Evolutionary conservation across 768 basidiomycete genomes (phyloP).

Genomic region (Amanita rimosa): DNA sequence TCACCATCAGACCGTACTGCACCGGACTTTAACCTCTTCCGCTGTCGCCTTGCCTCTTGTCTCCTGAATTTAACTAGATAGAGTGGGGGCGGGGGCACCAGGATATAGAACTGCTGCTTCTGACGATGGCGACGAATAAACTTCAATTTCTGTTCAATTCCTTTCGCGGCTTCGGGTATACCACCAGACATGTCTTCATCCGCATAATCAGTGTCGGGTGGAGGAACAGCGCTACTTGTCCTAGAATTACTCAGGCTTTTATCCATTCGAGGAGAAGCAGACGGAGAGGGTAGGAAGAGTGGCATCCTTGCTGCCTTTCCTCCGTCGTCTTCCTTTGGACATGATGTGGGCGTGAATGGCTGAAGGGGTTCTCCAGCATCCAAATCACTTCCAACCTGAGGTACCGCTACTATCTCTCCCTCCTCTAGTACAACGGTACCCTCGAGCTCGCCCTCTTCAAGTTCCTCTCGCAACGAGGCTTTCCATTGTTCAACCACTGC

Average conservation of each 20-base stretch:
- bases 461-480: not conserved
- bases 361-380: not conserved
- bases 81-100: conserved; percentile 2
- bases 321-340: not conserved
- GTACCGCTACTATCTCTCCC: not conserved
- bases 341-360: not conserved
- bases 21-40: conserved; percentile 1
- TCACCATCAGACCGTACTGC: not conserved
- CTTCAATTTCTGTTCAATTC: not conserved
- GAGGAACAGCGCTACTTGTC: not conserved
- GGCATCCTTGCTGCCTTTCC: not conserved
- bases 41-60: conserved; percentile 3
- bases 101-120: conserved; percentile 1
- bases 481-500: not conserved
- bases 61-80: conserved; percentile 2
- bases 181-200: not conserved
- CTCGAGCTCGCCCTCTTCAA: not conserved
- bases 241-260: not conserved
- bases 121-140: not conserved
- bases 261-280: not conserved
- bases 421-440: not conserved
- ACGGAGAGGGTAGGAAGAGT: conserved; percentile 4
- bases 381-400: not conserved
- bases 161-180: not conserved
- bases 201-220: not conserved